These are phyloP conservation scores for Cruciata laevipes DNA, from an alignment of 257 asterid species.

Conservation along the genomic window DNA sequence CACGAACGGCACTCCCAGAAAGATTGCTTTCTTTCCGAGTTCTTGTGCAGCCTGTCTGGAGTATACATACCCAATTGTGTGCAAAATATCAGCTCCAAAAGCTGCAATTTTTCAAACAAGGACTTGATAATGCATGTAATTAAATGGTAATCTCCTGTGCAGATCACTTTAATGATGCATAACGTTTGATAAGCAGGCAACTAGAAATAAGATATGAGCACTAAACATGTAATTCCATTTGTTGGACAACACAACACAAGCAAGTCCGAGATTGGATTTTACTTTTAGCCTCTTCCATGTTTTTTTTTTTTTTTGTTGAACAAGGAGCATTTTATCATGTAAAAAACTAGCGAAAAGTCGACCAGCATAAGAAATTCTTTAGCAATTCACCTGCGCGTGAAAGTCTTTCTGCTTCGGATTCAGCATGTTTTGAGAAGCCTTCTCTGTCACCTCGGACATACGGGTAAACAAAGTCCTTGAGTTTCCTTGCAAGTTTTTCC, in stretches of 20 bases:
- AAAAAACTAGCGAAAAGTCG: neutral
- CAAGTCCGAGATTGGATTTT: neutral
- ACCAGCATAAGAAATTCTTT: neutral
- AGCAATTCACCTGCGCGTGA: constrained; percentile 51
- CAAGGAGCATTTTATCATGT: neutral
- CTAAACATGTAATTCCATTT: neutral
- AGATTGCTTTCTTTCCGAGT: constrained; percentile 67
- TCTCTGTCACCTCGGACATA: constrained; percentile 67
- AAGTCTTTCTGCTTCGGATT: constrained; percentile 78
- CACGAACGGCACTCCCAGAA: constrained; percentile 56
- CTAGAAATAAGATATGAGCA: neutral
- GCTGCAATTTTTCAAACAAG: constrained; percentile 29
- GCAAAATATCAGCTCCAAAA: constrained; percentile 68
- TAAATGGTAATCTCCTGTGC: neutral
- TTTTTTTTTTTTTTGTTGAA: too few species aligned
- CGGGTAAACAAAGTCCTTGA: constrained; percentile 53
- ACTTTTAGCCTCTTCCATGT: too few species aligned
- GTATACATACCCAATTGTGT: constrained; percentile 76
- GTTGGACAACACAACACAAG: neutral
- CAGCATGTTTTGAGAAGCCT: constrained; percentile 59
- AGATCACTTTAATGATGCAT: neutral
- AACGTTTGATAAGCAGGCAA: neutral
- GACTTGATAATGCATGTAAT: neutral
- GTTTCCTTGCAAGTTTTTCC: constrained; percentile 70
- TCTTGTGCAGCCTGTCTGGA: constrained; percentile 71